These are phyloP conservation scores for Ceratocystis smalleyi DNA, from an alignment of 2,329 filamentous ascomycete genomes.

Conservation along the genomic window DNA sequence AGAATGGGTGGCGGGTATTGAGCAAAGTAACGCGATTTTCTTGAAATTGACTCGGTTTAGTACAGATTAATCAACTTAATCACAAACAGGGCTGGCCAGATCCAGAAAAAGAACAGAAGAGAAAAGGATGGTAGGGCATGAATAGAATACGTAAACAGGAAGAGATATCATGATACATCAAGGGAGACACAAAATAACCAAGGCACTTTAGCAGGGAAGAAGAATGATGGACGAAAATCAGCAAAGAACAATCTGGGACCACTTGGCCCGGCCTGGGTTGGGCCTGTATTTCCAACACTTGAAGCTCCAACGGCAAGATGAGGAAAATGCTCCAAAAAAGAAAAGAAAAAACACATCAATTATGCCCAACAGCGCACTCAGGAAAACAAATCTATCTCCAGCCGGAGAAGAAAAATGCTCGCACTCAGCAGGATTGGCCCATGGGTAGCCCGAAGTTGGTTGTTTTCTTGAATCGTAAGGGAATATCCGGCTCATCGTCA, in stretches of 20 bases:
- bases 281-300: slow-evolving; percentile 5
- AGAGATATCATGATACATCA: not conserved
- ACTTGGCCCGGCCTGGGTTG: slow-evolving; percentile 3
- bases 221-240: not conserved
- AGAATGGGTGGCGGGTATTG: not conserved
- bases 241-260: not conserved
- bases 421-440: slow-evolving; percentile 6
- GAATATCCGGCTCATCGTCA: slow-evolving; percentile 28
- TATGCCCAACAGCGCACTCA: too few species aligned
- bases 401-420: not conserved
- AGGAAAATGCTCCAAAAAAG: not conserved
- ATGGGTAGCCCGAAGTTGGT: slow-evolving; percentile 30
- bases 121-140: not conserved
- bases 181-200: not conserved
- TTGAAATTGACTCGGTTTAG: not conserved
- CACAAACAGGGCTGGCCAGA: not conserved
- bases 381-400: not conserved
- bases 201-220: not conserved
- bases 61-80: not conserved
- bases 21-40: not conserved
- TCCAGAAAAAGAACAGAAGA: not conserved
- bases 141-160: not conserved
- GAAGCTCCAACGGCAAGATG: not conserved
- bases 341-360: not conserved
- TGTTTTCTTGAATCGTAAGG: slow-evolving; percentile 31